phyloP scores from a whole-genome alignment of 805 yeast species.

The Metschnikowia henanensis region DNA sequence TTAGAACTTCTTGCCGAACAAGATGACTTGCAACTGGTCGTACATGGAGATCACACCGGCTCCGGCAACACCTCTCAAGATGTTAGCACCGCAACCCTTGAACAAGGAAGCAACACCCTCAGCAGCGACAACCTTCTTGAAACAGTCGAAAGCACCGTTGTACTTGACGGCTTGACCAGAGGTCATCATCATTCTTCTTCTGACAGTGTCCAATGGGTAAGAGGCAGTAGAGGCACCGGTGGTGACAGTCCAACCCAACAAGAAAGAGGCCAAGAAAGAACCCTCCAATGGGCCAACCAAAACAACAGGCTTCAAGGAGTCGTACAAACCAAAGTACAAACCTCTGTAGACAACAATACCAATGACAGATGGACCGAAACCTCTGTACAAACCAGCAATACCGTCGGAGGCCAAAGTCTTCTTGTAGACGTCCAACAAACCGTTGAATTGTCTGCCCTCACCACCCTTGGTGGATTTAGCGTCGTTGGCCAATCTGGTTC shows the following conservation, averaged over 20 bases:
- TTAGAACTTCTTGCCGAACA: conserved; percentile 92
- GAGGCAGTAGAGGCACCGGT: conserved; percentile 99
- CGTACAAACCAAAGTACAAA: conserved; percentile 97
- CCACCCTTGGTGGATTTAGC: conserved; percentile 85
- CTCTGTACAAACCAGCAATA: conserved; percentile 98
- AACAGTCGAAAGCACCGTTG: conserved; percentile 92
- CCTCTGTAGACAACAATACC: conserved; percentile 99
- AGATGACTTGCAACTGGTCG: conserved; percentile 93
- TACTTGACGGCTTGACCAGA: conserved; percentile 98
- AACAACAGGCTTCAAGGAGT: conserved; percentile 93
- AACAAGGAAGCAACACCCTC: conserved; percentile 92
- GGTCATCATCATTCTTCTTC: conserved; percentile 99
- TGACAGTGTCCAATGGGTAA: conserved; percentile 98
- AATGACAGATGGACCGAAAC: conserved; percentile 97
- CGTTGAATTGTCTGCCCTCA: conserved; percentile 96
- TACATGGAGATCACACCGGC: conserved; percentile 98
- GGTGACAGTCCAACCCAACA: conserved; percentile 97
- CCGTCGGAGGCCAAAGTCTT: conserved; percentile 95
- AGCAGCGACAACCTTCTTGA: conserved; percentile 88
- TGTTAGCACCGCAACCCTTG: conserved; percentile 99
- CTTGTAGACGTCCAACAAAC: conserved; percentile 94
- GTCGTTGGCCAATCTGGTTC: conserved; percentile 99
- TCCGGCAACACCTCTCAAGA: conserved; percentile 99
- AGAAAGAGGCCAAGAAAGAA: conserved; percentile 92
- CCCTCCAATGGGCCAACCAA: conserved; percentile 94